Evolutionary conservation across 2,329 filamentous ascomycete genomes (phyloP).

Genomic region (Trichoderma gracile): DNA sequence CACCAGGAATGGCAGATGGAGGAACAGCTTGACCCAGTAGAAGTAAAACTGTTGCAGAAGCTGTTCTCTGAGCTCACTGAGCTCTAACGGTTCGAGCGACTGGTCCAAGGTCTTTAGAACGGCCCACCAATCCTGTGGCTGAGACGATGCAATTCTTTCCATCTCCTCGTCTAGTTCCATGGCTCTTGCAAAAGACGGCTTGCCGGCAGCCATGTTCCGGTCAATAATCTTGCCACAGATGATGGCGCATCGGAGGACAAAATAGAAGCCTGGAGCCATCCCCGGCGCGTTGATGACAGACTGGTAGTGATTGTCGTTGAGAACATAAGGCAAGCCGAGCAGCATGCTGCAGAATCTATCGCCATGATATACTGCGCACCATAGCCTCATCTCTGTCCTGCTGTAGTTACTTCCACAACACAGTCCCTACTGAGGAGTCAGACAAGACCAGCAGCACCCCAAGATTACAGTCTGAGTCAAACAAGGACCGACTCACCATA

Average conservation of each 20-base stretch:
- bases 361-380: constrained; percentile 33
- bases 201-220: constrained; percentile 39
- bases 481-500: constrained; percentile 38
- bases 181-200: constrained; percentile 39
- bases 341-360: constrained; percentile 48
- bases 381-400: constrained; percentile 32
- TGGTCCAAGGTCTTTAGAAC: constrained; percentile 30
- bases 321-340: constrained; percentile 41
- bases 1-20: constrained; percentile 48
- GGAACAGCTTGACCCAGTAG: constrained; percentile 46
- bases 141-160: constrained; percentile 39
- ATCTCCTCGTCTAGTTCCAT: constrained; percentile 47
- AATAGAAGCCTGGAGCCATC: constrained; percentile 24
- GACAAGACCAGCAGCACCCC: not conserved
- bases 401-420: constrained; percentile 9
- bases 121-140: constrained; percentile 44
- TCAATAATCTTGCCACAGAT: constrained; percentile 47
- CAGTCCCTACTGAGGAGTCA: constrained; percentile 19
- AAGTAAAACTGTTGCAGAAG: constrained; percentile 46
- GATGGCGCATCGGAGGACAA: constrained; percentile 34
- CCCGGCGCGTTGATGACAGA: constrained; percentile 1
- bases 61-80: constrained; percentile 38
- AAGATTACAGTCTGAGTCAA: too few species aligned
- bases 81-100: constrained; percentile 25
- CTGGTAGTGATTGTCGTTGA: constrained; percentile 27